phyloP scores from a whole-genome alignment of 805 yeast genomes.

The Teunomyces pallodes region DNA sequence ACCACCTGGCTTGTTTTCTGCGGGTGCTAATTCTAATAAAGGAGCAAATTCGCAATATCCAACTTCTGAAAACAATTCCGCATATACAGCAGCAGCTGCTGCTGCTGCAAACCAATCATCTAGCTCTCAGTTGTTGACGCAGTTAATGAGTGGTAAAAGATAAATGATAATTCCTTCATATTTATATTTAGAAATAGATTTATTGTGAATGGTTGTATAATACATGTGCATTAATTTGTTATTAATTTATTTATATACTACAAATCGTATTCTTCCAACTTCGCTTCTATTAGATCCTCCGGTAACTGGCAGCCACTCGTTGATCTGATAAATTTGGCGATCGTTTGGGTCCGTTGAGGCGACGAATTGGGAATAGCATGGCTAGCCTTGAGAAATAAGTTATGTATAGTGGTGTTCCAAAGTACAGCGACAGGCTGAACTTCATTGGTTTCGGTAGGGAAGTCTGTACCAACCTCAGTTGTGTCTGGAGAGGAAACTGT shows the following conservation, averaged over 20 bases:
- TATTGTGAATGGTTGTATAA: neutral
- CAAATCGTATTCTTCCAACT: neutral
- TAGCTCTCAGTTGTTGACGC: constrained; percentile 78
- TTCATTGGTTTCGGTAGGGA: too few species aligned
- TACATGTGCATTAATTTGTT: neutral
- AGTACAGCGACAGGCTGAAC: neutral
- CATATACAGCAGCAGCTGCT: constrained; percentile 12
- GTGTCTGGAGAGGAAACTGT: too few species aligned
- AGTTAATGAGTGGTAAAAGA: constrained; percentile 77
- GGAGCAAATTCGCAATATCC: constrained; percentile 7
- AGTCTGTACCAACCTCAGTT: too few species aligned
- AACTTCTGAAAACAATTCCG: constrained; percentile 8
- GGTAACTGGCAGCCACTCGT: neutral
- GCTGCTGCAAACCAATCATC: constrained; percentile 39
- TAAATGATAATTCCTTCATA: constrained; percentile 9
- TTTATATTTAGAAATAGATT: neutral
- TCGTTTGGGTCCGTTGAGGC: neutral
- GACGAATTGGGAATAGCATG: neutral
- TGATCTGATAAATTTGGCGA: constrained; percentile 1
- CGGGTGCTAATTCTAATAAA: constrained; percentile 14
- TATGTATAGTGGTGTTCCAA: neutral
- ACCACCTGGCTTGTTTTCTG: constrained; percentile 66
- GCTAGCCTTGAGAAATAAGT: neutral
- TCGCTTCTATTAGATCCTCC: neutral
- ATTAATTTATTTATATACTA: neutral